Percentiles rank a stretch among this genome's conserved stretches.
Conservation (phyloP, 768 basidiomycete species). For the Hygrocybe punicea region DNA sequence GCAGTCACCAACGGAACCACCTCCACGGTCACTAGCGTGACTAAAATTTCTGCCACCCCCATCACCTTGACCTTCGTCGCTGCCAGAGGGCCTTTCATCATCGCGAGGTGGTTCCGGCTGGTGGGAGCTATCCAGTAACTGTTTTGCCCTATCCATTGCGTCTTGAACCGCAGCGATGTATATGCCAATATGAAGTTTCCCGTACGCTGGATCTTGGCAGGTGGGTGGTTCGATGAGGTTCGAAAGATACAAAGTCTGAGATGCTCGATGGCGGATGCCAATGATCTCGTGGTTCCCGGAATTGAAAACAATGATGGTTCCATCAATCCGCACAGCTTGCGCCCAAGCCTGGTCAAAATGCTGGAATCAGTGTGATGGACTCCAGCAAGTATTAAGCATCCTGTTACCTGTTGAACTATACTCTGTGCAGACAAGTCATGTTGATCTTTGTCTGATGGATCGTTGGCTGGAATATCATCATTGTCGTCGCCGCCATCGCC, state of each 20-base stretch:
- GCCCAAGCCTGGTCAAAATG: conserved; percentile 16
- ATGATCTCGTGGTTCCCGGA: conserved; percentile 18
- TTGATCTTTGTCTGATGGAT: background rate
- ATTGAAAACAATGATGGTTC: conserved; percentile 14
- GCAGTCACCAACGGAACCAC: too few relatives aligned
- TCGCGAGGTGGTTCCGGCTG: too few relatives aligned
- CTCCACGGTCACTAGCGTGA: background rate
- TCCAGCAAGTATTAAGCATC: conserved; percentile 3
- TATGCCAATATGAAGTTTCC: conserved; percentile 20
- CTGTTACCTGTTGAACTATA: conserved; percentile 20
- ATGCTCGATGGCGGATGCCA: conserved; percentile 14
- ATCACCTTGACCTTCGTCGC: background rate
- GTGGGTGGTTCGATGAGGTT: conserved; percentile 12
- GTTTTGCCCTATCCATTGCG: conserved; percentile 12
- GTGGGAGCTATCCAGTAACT: conserved; percentile 4
- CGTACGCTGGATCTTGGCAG: conserved; percentile 16
- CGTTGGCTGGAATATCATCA: background rate
- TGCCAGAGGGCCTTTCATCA: background rate
- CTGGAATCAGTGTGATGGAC: conserved; percentile 6
- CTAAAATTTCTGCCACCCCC: background rate
- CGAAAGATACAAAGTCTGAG: conserved; percentile 19
- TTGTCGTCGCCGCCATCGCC: background rate
- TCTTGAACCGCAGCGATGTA: conserved; percentile 20
- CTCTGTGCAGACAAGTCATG: conserved; percentile 8
- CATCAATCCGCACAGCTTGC: conserved; percentile 11